Evolutionary conservation across 2,329 filamentous ascomycete species (phyloP), one percentile per base, ranked within the genome.

Genomic region (Hymenoscyphus scutula): DNA sequence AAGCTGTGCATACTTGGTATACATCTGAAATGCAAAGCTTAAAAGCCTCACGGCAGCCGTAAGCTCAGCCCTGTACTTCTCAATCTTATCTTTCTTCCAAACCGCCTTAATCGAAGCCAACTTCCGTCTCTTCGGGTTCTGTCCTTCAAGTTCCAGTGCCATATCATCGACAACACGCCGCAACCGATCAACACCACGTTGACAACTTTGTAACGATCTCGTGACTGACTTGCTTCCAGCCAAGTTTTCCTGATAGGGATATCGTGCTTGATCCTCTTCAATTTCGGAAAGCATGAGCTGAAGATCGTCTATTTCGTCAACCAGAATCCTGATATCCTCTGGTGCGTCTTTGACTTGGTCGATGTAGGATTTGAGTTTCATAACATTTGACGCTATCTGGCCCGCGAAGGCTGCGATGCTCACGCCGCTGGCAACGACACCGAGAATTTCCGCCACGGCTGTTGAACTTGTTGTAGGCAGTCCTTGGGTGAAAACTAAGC

Each of bases 291-390:
- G 32, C 4, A 38, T n/a, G 19, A 60, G 51, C 6, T 55, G 48
- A 17, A 37, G 27, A 37, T 15, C 29, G 13, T 60, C 58, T 25
- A 60, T 54, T 29, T 60, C 45, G 13, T 60, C 58, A 3, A 60
- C 32, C n/a, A 60, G 17, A 25, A 19, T 54, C 15, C 25, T 30
- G 29, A 60, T 38, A 37, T 54, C 29, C 27, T 37, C 58, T 2
- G 45, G 58, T 3, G 58, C 58, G 17, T 54, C 58, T n/a, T 55
- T 60, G 30, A 55, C 19, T n/a, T 38, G 17, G 32, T 60, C 48
- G 7, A 37, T 32, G 15, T 54, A 60, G 2, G 25, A 32, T 37
- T 60, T 54, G 23, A 60, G 48, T 38, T 55, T 60, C 13, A 60
- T 29, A n/a, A 55, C n/a, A 29, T 30, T 60, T 23, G 45, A 54